Evolutionary conservation across 1,284 basidiomycete genomes (phyloP).

Genomic region (Irpex lacteus): DNA sequence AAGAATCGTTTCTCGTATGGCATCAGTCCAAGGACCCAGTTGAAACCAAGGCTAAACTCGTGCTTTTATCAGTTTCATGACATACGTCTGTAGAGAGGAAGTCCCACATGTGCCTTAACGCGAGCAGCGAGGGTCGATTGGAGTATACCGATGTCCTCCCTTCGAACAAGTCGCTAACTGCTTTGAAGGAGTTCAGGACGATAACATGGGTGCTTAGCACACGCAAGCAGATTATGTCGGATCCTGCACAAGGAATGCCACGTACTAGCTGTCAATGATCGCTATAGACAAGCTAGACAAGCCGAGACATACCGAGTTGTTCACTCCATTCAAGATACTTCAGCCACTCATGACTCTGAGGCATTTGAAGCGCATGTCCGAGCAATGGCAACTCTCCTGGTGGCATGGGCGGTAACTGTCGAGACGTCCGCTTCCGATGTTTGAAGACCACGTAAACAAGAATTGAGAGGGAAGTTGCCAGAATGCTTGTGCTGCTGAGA

Average conservation of each 20-base stretch:
- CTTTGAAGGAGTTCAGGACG: slow-evolving; percentile 35
- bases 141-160: slow-evolving; percentile 33
- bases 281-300: background rate
- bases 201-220: slow-evolving; percentile 30
- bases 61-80: background rate
- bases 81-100: background rate
- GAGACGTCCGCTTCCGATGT: background rate
- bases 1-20: background rate
- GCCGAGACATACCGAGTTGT: background rate
- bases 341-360: background rate
- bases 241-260: slow-evolving; percentile 11
- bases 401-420: background rate
- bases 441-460: background rate
- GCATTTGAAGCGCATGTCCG: background rate
- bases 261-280: background rate
- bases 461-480: background rate
- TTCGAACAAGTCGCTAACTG: slow-evolving; percentile 38
- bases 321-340: background rate
- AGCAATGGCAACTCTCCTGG: background rate
- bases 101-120: slow-evolving; percentile 31
- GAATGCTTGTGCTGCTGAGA: background rate
- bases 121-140: slow-evolving; percentile 33
- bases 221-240: slow-evolving; percentile 21
- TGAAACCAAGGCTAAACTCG: background rate
- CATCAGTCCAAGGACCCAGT: background rate